Conservation (phyloP, 768 basidiomycete genomes). For the Lanmaoa pseudosensibilis region DNA sequence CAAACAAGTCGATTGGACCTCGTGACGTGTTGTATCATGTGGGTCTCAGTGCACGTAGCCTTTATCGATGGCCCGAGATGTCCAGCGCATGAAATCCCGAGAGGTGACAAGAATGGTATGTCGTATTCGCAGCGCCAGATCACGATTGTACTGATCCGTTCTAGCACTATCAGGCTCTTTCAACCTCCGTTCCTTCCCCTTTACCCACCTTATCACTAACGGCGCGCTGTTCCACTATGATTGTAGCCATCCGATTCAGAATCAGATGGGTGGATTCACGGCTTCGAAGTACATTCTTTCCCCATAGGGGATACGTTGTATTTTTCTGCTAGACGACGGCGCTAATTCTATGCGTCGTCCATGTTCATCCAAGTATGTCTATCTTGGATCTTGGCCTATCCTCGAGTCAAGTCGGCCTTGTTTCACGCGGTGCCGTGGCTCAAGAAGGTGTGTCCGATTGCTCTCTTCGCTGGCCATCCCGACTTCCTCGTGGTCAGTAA, state of each 20-base stretch:
- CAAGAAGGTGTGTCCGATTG: background rate
- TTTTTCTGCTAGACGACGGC: background rate
- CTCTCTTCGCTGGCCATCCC: background rate
- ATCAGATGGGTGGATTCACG: conserved; percentile 4
- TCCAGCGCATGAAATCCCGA: background rate
- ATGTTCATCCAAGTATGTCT: background rate
- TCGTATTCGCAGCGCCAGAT: background rate
- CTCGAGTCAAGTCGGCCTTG: background rate
- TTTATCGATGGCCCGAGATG: background rate
- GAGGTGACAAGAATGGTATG: background rate
- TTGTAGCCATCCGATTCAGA: conserved; percentile 8
- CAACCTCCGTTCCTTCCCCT: background rate
- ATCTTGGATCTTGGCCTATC: conserved; percentile 3
- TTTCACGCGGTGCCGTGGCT: conserved; percentile 6
- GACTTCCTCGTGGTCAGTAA: conserved; percentile 5
- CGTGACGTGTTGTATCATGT: background rate
- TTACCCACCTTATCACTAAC: background rate
- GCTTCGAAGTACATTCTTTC: background rate
- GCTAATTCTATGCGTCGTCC: background rate
- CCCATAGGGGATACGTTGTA: background rate
- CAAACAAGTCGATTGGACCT: background rate
- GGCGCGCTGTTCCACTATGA: background rate
- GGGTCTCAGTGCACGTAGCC: background rate
- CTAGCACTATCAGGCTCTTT: background rate
- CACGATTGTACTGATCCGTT: background rate